phyloP scores from a whole-genome alignment of 306 rosid species.

The Inga laurina region DNA sequence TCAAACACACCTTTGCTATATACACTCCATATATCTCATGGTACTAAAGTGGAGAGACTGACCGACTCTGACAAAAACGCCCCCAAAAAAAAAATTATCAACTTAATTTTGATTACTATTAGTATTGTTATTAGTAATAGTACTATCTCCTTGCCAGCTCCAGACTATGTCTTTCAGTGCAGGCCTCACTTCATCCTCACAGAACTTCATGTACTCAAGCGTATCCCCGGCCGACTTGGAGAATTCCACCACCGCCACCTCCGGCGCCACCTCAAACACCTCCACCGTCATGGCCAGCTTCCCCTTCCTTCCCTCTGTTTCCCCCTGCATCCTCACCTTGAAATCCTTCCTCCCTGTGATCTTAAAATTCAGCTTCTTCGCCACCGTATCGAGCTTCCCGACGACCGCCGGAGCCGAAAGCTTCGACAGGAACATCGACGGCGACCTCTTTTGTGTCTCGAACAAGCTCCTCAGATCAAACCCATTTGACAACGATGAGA shows the following conservation, averaged over 20 bases:
- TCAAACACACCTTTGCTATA: background rate
- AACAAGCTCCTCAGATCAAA: slow-evolving; percentile 75
- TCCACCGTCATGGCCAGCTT: slow-evolving; percentile 58
- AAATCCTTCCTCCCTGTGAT: slow-evolving; percentile 54
- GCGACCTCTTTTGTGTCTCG: slow-evolving; percentile 56
- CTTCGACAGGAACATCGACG: slow-evolving; percentile 65
- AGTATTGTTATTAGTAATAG: background rate
- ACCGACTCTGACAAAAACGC: background rate
- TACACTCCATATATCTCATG: background rate
- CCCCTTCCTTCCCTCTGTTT: slow-evolving; percentile 75
- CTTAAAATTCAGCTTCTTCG: slow-evolving; percentile 50
- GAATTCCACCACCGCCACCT: slow-evolving; percentile 71
- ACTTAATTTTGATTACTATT: background rate
- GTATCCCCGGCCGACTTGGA: slow-evolving; percentile 69
- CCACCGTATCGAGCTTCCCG: slow-evolving; percentile 51
- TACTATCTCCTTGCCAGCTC: slow-evolving; percentile 82
- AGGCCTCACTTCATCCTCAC: slow-evolving; percentile 77
- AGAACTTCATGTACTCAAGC: slow-evolving; percentile 64
- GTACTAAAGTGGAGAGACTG: background rate
- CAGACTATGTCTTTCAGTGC: slow-evolving; percentile 83
- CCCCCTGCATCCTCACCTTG: slow-evolving; percentile 59
- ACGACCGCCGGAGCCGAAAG: slow-evolving; percentile 59
- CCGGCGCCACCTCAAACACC: slow-evolving; percentile 76
- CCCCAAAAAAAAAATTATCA: background rate
- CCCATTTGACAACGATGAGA: slow-evolving; percentile 72